These are phyloP conservation scores for Penicillium canescens DNA, from an alignment of 495 filamentous ascomycete genomes.

Conservation along the genomic window DNA sequence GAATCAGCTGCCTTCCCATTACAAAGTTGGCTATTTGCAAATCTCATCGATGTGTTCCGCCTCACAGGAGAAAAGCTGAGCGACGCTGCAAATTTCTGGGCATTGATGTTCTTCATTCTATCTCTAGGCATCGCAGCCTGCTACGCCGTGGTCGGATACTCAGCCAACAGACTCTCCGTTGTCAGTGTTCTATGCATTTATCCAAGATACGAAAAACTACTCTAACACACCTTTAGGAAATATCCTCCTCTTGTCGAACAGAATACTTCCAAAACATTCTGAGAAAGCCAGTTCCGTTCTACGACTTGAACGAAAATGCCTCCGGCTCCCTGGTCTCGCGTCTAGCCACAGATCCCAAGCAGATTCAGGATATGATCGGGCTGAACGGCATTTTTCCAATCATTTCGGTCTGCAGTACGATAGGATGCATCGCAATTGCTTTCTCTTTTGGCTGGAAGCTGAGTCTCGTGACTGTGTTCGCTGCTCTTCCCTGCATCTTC, in stretches of 20 bases:
- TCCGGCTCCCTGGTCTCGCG: constrained; percentile 51
- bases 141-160: constrained; percentile 55
- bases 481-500: constrained; percentile 54
- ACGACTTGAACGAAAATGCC: constrained; percentile 51
- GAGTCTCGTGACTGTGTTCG: constrained; percentile 55
- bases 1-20: constrained; percentile 11
- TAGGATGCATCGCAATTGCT: constrained; percentile 55
- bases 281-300: constrained; percentile 56
- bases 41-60: constrained; percentile 33
- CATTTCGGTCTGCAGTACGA: constrained; percentile 48
- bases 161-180: constrained; percentile 46
- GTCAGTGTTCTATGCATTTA: constrained; percentile 3
- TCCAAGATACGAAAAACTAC: not conserved
- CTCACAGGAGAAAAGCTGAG: constrained; percentile 30
- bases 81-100: constrained; percentile 56
- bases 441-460: constrained; percentile 66
- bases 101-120: constrained; percentile 64
- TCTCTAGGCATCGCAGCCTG: constrained; percentile 49
- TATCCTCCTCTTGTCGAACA: constrained; percentile 43
- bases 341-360: constrained; percentile 58
- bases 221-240: not conserved
- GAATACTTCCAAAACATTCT: constrained; percentile 64
- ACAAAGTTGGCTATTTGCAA: constrained; percentile 39
- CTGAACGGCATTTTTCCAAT: constrained; percentile 30
- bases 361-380: constrained; percentile 62